Evolutionary conservation across 2,329 filamentous ascomycete genomes (phyloP).

Genomic region (Madurella mycetomatis): DNA sequence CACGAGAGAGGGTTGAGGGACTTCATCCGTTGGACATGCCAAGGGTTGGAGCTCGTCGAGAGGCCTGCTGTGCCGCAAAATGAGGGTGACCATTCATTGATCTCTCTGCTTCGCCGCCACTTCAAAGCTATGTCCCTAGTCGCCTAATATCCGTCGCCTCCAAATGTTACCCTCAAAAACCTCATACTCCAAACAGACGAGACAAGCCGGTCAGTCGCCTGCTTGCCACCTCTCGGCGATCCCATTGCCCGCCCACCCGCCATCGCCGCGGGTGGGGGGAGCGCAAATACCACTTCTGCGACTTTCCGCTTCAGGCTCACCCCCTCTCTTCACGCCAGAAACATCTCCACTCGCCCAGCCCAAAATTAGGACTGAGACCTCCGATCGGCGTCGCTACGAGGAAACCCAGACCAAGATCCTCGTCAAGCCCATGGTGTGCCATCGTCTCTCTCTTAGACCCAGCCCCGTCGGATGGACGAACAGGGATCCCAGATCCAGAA

Average conservation of each 20-base stretch:
- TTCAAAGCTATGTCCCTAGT: not conserved
- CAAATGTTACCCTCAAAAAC: too few species aligned
- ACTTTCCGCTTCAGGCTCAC: not conserved
- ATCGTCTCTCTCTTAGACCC: too few species aligned
- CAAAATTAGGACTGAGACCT: conserved; percentile 13
- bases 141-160: not conserved
- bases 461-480: not conserved
- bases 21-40: too few species aligned
- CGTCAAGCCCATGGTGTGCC: too few species aligned
- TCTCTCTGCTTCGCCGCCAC: not conserved
- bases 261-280: too few species aligned
- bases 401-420: not conserved
- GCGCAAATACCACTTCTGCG: too few species aligned
- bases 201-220: too few species aligned
- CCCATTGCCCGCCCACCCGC: too few species aligned
- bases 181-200: too few species aligned
- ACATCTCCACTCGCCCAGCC: conserved; percentile 1
- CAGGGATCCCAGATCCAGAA: conserved; percentile 24
- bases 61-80: not conserved
- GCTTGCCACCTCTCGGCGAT: too few species aligned
- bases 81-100: not conserved
- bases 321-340: not conserved
- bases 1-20: not conserved
- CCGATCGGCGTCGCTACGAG: conserved; percentile 1
- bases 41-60: too few species aligned